Conservation (phyloP, 1,284 basidiomycete species). For the Omphalotus olearius region DNA sequence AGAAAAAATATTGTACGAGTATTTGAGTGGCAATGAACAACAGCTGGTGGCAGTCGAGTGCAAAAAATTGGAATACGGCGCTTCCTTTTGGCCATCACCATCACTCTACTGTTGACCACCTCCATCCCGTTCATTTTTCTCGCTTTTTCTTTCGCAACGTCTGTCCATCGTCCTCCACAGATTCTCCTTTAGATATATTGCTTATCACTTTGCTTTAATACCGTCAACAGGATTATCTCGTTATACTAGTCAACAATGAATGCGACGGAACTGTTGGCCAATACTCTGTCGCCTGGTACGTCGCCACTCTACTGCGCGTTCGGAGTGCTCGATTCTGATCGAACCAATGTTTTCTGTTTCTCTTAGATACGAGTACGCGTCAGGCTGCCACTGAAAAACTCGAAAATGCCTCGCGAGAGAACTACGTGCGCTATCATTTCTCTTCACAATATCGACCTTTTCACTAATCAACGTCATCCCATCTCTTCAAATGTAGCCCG, state of each 20-base stretch:
- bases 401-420: conserved; percentile 78
- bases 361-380: conserved; percentile 77
- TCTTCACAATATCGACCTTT: conserved; percentile 13
- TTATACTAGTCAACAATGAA: conserved; percentile 61
- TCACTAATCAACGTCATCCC: conserved; percentile 9
- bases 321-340: conserved; percentile 17
- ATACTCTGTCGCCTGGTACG: conserved; percentile 86
- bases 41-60: conserved; percentile 1
- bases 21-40: conserved; percentile 9
- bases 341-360: conserved; percentile 18
- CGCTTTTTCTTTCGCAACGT: conserved; percentile 9
- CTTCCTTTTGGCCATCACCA: neutral
- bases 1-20: no score
- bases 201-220: conserved; percentile 17
- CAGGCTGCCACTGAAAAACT: conserved; percentile 86
- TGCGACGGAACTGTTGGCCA: conserved; percentile 83
- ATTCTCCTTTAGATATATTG: conserved; percentile 13
- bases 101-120: conserved; percentile 11
- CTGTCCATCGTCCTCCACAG: conserved; percentile 11
- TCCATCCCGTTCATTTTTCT: conserved; percentile 11
- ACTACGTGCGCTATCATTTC: conserved; percentile 60
- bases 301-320: conserved; percentile 29
- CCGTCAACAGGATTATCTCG: conserved; percentile 10
- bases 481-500: conserved; percentile 51
- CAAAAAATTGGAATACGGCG: conserved; percentile 7